Evolutionary conservation across 352 stramenopile genomes (phyloP), one percentile per base, ranked within the genome.

Genomic region (Globisporangium polare): DNA sequence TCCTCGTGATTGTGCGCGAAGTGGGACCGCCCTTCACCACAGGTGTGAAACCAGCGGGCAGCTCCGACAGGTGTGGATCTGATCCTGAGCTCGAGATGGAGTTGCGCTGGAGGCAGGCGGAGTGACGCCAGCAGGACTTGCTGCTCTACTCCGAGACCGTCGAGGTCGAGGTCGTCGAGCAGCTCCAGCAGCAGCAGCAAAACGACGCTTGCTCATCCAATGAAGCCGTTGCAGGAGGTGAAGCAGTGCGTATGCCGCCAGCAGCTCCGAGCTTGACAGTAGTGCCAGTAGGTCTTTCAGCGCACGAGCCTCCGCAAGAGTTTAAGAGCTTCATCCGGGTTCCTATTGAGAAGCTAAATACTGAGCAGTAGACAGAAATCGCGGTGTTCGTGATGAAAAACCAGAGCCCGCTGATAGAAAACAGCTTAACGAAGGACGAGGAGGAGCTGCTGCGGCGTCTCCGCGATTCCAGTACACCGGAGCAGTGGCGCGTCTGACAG

Each of bases 311-410:
- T 0, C 45, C 15, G 12, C 22, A 10, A 18, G 26, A 3, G 31
- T 20, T n/a, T n/a, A n/a, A n/a, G n/a, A n/a, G n/a, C n/a, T n/a
- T n/a, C n/a, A n/a, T n/a, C n/a, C n/a, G n/a, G n/a, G n/a, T n/a
- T n/a, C n/a, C n/a, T n/a, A n/a, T n/a, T n/a, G n/a, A n/a, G n/a
- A n/a, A n/a, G n/a, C n/a, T n/a, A n/a, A 15, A 15, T 26, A 42
- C 58, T 9, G 29, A 69, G 46, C 62, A 69, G 2, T 43, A 37
- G 8, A 53, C 65, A 29, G 26, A 58, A 6, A 24, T 80, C 29
- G 68, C 82, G 50, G 39, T 71, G 50, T 55, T 86, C 60, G 22
- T 86, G 24, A 73, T 83, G 70, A 82, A 77, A n/a, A 78, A 68
- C 58, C 68, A 78, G 50, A 86, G 77, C 49, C 27, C 53, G 0